Evolutionary conservation across 176 grass and related monocot species (phyloP), one percentile per base, ranked within the genome.

Genomic region (Poa annua): DNA sequence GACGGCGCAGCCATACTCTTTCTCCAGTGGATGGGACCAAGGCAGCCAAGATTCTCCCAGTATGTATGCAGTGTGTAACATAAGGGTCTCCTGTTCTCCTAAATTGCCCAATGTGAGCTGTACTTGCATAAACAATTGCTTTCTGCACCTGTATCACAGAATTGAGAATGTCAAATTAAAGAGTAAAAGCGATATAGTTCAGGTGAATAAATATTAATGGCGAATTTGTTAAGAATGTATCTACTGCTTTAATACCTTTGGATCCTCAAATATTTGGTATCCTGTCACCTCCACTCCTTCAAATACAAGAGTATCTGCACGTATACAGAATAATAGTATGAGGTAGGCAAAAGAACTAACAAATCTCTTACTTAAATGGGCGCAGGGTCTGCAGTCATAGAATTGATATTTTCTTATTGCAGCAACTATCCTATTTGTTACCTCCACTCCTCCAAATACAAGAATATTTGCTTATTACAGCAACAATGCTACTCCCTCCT

Each of bases 211-310:
- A 73, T 73, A 73, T 50, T 4, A 50, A 19, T 17, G 24, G 8
- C 15, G 19, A 33, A 42, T 20, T 77, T n/a, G 39, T 65, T 50
- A 14, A 74, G 42, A 75, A 75, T 74, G 13, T 38, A 5, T 83
- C 16, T 36, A 22, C 3, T 83, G 61, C 3, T 70, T 13, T 54
- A 84, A 52, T n/a, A 95, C 93, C 87, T 96, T 89, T 75, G 91
- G 61, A 72, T 96, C 89, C 71, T 93, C 76, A 76, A 98, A 98
- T 67, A 98, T 93, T 20, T 86, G 80, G 85, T 93, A 96, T 83
- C 93, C 93, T 79, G 93, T 95, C 81, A 98, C 93, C 85, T 93
- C 96, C 57, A 98, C 96, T 88, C 93, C 96, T 96, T 98, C 96
- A 73, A 98, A 82, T 86, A 93, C 69, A 84, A 95, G 80, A 85